These are phyloP conservation scores for Clarireedia sp. DNA, from an alignment of 2,329 filamentous ascomycete species.

Conservation along the genomic window DNA sequence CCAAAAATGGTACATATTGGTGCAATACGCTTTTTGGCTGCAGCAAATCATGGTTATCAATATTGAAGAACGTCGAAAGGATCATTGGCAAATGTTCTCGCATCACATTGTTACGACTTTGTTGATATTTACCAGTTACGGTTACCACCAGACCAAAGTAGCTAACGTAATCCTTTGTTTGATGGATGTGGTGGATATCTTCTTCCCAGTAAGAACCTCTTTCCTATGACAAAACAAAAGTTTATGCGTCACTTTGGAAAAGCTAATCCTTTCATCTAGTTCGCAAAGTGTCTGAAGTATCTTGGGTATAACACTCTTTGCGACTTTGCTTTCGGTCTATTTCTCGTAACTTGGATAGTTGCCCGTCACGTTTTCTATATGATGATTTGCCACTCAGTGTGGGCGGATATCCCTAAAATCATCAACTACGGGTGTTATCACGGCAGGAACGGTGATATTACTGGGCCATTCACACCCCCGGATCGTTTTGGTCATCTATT, in stretches of 20 bases:
- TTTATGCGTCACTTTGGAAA: neutral
- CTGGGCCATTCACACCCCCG: slow-evolving; percentile 44
- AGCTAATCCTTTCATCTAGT: slow-evolving; percentile 37
- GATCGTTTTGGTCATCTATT: slow-evolving; percentile 54
- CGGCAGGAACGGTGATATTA: slow-evolving; percentile 46
- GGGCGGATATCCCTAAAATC: slow-evolving; percentile 51
- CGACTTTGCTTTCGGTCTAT: slow-evolving; percentile 76
- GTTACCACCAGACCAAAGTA: slow-evolving; percentile 78
- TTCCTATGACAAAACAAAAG: neutral
- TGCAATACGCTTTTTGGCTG: slow-evolving; percentile 86
- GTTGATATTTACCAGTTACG: slow-evolving; percentile 75
- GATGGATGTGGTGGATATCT: slow-evolving; percentile 89
- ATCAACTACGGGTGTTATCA: slow-evolving; percentile 67
- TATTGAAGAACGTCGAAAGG: slow-evolving; percentile 89
- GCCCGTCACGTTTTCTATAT: slow-evolving; percentile 76
- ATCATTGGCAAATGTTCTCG: slow-evolving; percentile 91
- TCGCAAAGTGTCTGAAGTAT: slow-evolving; percentile 92
- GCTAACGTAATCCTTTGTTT: slow-evolving; percentile 82
- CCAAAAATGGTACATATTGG: slow-evolving; percentile 83
- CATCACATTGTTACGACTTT: slow-evolving; percentile 87
- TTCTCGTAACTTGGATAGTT: slow-evolving; percentile 78
- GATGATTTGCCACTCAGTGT: slow-evolving; percentile 75
- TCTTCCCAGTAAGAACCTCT: slow-evolving; percentile 59
- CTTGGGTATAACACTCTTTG: slow-evolving; percentile 66
- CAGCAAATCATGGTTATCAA: slow-evolving; percentile 93